Base-by-base conservation (phyloP, 1,139 yeast species). In the Suhomyces anneliseae region DNA sequence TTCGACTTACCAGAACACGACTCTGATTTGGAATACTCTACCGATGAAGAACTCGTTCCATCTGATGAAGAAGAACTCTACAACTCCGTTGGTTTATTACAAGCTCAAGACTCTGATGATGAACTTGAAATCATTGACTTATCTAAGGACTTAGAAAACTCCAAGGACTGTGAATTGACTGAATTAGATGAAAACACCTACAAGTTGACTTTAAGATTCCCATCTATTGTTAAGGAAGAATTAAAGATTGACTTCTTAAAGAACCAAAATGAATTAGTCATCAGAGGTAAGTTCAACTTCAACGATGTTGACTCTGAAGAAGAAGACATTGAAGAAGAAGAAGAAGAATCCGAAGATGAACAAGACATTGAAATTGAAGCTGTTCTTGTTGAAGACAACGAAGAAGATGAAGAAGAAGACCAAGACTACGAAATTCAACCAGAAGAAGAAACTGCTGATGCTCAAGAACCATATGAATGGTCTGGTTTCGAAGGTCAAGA, bases 111-210 rank as follows among this genome's bases (percentile, higher is more conserved):
- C 42, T 59, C 61, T 10, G 78, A 72, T 36, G 72, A 69, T 15
- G 75, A 70, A 44, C 60, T 64, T 47, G 68, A 65, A 44, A 60
- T 74, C 32, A 69, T 74, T 51, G 79, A 75, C 56, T 70, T 74
- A 58, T 61, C 74, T 41, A 68, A 67, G 45, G 80, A 75, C 57
- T 69, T 75, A 55, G 70, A 66, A 50, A 64, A 72, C 58, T 70
- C 77, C 45, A 74, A 72, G 54, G 80, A 75, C 58, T 74, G 76
- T 57, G 78, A 74, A 58, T 67, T 75, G 55, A 60, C 65, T 38
- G 71, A 74, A 54, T 56, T 70, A 29, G 72, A 73, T 50, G 75
- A 72, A 39, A 62, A 69, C 50, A 69, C 70, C 24, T 76, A 74
- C 61, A 72, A 71, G 55, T 69, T 75, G 56, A 67, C 62, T 52